Evolutionary conservation across 257 asterid species (phyloP), one percentile per base, ranked within the genome.

Genomic region (Salvia miltiorrhiza): DNA sequence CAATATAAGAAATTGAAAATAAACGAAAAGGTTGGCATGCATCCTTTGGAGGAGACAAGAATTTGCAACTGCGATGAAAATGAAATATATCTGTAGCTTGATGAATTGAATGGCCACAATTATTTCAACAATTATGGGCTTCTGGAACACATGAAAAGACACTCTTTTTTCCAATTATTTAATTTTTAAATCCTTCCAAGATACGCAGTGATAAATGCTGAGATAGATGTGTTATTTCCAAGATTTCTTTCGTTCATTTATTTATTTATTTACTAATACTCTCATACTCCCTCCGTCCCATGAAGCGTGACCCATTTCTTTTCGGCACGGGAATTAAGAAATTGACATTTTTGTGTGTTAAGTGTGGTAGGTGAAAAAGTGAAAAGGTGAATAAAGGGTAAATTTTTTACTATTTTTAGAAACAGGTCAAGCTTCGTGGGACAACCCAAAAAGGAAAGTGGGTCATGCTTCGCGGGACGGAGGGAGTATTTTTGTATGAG

Each of bases 101-200:
- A 62, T 67, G 70, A 67, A 67, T 53, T 65, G 73, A 77, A 65
- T 50, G 73, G 78, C 59, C 77, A 33, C 2, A 41, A 20, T 63
- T 56, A 47, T 45, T 68, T 73, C 81, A 80, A 69, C 79, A 79
- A 74, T 55, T 57, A 73, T 74, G 82, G 83, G 76, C 85, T 73
- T 72, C 70, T 70, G 70, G 76, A 72, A 71, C 37, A 14, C 77
- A 50, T 59, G 69, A 79, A 65, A 79, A 72, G 83, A 35, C 76
- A 50, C 41, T 21, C 47, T 7, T 17, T 12, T 40, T 33, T 13
- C 7, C 14, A 71, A 47, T 72, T 65, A 59, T 39, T 76, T 26
- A 54, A 66, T 63, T 48, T 45, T 4, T 21, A 3, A 67, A 58
- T 58, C 65, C 70, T 74, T 74, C 30, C 17, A 24, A 7, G 13